Evolutionary conservation across 148 eudicot species (phyloP), one percentile per base, ranked within the genome.

Genomic region (Rhododendron simsii): DNA sequence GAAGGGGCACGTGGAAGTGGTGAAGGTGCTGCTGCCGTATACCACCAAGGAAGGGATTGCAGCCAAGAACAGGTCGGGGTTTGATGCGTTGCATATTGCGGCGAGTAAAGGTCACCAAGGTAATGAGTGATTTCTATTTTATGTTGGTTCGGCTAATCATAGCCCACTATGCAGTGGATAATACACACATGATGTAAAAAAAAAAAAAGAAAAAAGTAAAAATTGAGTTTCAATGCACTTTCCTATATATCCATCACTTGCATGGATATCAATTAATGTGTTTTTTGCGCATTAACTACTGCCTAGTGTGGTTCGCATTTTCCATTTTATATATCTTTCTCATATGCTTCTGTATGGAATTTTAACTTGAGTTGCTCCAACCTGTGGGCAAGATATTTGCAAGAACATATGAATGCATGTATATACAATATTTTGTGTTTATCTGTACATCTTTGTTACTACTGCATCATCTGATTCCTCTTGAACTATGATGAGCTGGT

Each of bases 51-150:
- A 93, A 77, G 96, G 96, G 23, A 88, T 95, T n/a, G 65, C 73
- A 7, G 73, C 91, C 37, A 94, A 91, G 92, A 95, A 93, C 59
- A 87, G 87, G 28, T 89, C 93, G 9, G 92, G 92, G 30, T 87
- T 95, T 59, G 95, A 91, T 90, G 93, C 98, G 0, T 85, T 95
- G 67, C 98, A 94, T 81, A 87, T 92, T 80, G 98, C 98, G 16
- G 96, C 98, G 7, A 88, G 90, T 44, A 92, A 92, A 86, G 98
- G 98, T 80, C 98, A 94, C 77, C 89, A 90, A 86, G 96, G 98
- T 94, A 93, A 59, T 71, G 69, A 45, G 14, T 82, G 26, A 1
- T 9, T 23, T 63, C 4, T n/a, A 8, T n/a, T 8, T 9, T n/a
- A 2, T 61, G 2, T 3, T 2, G 3, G 11, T 61, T 61, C 12